Evolutionary conservation across 1,284 basidiomycete genomes (phyloP), one percentile per base, ranked within the genome.

Genomic region (Boletellus deceptivus): DNA sequence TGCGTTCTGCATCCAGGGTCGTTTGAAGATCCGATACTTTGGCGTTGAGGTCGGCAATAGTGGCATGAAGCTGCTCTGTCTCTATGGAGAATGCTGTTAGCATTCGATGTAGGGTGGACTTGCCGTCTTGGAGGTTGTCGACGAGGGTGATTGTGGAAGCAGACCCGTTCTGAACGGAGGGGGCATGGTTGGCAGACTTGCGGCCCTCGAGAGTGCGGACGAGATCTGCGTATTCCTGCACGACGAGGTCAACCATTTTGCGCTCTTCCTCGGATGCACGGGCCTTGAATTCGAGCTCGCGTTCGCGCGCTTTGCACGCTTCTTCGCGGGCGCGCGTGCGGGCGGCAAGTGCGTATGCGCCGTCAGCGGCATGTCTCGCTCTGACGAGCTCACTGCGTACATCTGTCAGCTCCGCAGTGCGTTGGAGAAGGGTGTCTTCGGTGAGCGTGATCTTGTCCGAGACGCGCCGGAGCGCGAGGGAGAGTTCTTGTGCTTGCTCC

Each of bases 201-300:
- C 76, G 70, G 22, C 77, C 75, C 57, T 82, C 79, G 33, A 89
- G 71, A 1, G 70, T 74, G 29, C 85, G 75, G 11, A 89, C 86
- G 10, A 89, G 76, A 52, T 78, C 78, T 0, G 86, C 86, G 48
- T 89, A 89, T 56, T 89, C 84, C 44, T 76, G 72, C 16, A 89
- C 75, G 3, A 80, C 83, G 29, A 79, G 63, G 54, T 89, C 85
- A 22, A 77, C 73, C 75, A 88, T 79, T 55, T 72, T 76, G 25
- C 73, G 69, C 53, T 84, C 77, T 57, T 86, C 81, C 52, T 86
- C 78, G 4, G 70, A 69, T 1, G 67, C 66, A 20, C 53, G 55
- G 9, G 71, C 62, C 52, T 73, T 74, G 41, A 72, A 57, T 57
- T 78, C 71, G 44, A 69, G 68, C 6, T 76, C 76, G 25, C 76